phyloP scores from a whole-genome alignment of 2,329 filamentous ascomycete genomes.

The Hypoxylon sp. region DNA sequence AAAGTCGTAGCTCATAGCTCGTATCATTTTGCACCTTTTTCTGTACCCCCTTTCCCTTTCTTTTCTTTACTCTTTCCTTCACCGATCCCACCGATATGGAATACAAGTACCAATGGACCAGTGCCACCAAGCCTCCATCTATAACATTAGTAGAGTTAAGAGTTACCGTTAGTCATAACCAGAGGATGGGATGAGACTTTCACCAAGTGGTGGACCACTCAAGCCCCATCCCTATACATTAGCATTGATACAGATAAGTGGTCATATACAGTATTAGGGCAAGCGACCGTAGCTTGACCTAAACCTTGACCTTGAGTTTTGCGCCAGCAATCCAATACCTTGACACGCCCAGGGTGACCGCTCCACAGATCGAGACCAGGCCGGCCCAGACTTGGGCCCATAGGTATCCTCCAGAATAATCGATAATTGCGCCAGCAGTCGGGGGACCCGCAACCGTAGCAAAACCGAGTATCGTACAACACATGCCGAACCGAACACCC shows the following conservation, averaged over 20 bases:
- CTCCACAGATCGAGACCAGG: constrained; percentile 48
- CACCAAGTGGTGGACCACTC: constrained; percentile 6
- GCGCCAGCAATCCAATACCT: constrained; percentile 38
- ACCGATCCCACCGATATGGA: constrained; percentile 16
- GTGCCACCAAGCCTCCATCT: constrained; percentile 13
- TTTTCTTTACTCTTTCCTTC: too few relatives aligned
- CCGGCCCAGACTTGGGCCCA: constrained; percentile 64
- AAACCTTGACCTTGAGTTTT: constrained; percentile 35
- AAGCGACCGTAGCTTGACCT: constrained; percentile 5
- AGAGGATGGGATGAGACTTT: constrained; percentile 8
- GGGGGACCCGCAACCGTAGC: constrained; percentile 60
- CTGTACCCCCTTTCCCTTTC: constrained; percentile 6
- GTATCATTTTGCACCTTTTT: constrained; percentile 17
- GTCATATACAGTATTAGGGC: constrained; percentile 1
- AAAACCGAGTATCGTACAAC: constrained; percentile 57
- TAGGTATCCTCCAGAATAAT: constrained; percentile 56
- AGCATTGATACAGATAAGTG: constrained; percentile 14
- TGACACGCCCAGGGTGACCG: constrained; percentile 27
- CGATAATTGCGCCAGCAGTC: constrained; percentile 60
- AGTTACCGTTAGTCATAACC: constrained; percentile 19
- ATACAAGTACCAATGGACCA: constrained; percentile 16
- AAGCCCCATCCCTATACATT: constrained; percentile 3
- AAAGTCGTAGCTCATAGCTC: constrained; percentile 32
- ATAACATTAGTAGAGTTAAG: constrained; percentile 21
- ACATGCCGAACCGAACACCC: constrained; percentile 62